Conservation (phyloP, 306 rosid species). For the Medicago lupulina region DNA sequence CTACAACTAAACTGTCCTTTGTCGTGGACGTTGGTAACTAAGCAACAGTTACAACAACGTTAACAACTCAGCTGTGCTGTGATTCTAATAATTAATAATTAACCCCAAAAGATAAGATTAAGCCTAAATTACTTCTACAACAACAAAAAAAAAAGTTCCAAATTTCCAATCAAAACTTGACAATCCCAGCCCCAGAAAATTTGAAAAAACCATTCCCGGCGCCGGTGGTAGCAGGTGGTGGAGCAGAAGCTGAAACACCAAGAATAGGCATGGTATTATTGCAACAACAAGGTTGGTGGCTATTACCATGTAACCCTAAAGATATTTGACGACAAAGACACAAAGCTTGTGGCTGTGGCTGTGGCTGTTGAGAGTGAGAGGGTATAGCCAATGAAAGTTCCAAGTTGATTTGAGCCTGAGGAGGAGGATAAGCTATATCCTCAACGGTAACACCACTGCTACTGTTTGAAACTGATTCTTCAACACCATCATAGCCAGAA, state of each 20-base stretch:
- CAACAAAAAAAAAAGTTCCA: background rate
- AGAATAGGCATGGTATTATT: background rate
- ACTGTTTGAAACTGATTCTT: slow-evolving; percentile 48
- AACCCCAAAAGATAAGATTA: background rate
- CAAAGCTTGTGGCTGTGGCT: slow-evolving; percentile 13
- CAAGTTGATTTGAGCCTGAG: slow-evolving; percentile 45
- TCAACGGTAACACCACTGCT: slow-evolving; percentile 45
- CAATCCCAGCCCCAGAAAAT: background rate
- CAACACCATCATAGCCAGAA: background rate
- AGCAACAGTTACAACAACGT: background rate
- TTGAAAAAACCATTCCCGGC: background rate
- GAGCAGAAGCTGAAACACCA: background rate
- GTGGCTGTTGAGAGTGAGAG: slow-evolving; percentile 29
- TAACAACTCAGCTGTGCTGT: background rate
- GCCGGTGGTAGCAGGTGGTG: background rate
- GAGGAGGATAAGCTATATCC: slow-evolving; percentile 31
- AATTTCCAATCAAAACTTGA: background rate
- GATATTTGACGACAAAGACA: background rate
- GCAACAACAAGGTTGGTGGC: background rate
- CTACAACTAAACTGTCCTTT: background rate
- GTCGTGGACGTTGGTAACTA: background rate
- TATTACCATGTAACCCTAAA: background rate
- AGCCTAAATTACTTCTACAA: background rate
- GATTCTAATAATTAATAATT: background rate
- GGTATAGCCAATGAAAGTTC: slow-evolving; percentile 61